phyloP scores from a whole-genome alignment of 331 rosid species.

The Pyrus hybrid region DNA sequence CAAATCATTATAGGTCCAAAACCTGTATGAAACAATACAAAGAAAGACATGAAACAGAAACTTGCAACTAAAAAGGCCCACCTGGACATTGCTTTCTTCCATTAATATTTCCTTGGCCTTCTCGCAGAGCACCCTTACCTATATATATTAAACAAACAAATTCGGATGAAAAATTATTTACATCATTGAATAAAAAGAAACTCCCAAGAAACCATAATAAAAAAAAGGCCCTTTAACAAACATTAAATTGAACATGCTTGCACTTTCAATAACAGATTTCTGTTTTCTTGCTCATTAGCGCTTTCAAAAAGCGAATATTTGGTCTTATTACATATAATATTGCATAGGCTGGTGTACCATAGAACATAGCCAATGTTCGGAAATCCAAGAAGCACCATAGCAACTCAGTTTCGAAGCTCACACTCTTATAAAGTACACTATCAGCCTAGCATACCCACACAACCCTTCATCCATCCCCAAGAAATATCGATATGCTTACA shows the following conservation, averaged over 20 bases:
- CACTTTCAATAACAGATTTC: not conserved
- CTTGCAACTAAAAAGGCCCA: slow-evolving; percentile 8
- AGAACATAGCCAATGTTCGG: not conserved
- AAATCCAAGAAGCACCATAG: not conserved
- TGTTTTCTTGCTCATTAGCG: not conserved
- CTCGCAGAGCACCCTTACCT: slow-evolving; percentile 75
- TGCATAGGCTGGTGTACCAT: too few species aligned
- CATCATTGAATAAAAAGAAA: not conserved
- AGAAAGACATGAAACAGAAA: not conserved
- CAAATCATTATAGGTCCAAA: not conserved
- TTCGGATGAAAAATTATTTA: not conserved
- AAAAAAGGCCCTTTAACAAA: not conserved
- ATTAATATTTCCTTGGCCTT: slow-evolving; percentile 90
- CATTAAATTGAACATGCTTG: not conserved
- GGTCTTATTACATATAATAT: too few species aligned
- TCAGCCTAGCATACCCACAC: not conserved
- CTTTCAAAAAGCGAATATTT: not conserved
- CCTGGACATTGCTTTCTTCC: slow-evolving; percentile 97
- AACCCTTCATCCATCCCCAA: not conserved
- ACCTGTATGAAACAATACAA: too few species aligned
- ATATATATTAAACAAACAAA: slow-evolving; percentile 22
- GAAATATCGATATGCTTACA: not conserved
- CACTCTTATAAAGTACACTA: not conserved
- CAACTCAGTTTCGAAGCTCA: not conserved
- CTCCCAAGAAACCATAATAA: not conserved